phyloP scores from a whole-genome alignment of 176 grass and related monocot genomes.

The Ensete ventricosum region DNA sequence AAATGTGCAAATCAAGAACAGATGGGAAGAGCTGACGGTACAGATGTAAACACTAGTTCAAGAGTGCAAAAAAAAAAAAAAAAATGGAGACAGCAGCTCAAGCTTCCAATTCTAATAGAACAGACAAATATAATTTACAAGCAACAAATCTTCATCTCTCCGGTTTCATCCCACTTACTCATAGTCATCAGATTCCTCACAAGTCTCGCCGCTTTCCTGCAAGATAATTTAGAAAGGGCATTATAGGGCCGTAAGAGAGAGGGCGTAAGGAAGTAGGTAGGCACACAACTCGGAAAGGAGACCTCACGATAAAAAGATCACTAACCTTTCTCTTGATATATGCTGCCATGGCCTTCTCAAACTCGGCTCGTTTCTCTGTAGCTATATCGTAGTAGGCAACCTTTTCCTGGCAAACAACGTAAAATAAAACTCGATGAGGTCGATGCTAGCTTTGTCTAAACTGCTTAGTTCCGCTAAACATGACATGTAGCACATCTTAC shows the following conservation, averaged over 20 bases:
- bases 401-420: slow-evolving; percentile 49
- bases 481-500: too few relatives aligned
- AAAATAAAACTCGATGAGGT: neutral
- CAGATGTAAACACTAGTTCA: too few relatives aligned
- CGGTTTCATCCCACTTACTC: neutral
- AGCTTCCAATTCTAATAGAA: neutral
- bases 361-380: slow-evolving; percentile 70
- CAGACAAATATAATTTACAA: slow-evolving; percentile 2
- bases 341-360: slow-evolving; percentile 62
- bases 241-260: neutral
- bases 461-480: too few relatives aligned
- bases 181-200: slow-evolving; percentile 35
- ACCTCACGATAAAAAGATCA: neutral
- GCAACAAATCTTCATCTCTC: neutral
- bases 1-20: too few relatives aligned
- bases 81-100: neutral
- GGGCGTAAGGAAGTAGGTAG: neutral
- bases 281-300: too few relatives aligned
- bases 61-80: too few relatives aligned
- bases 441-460: too few relatives aligned
- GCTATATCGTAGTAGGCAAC: slow-evolving; percentile 88
- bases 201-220: slow-evolving; percentile 41
- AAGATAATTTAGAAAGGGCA: slow-evolving; percentile 13
- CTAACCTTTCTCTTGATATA: slow-evolving; percentile 78
- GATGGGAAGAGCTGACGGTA: too few relatives aligned